Conservation (phyloP, 75 land plant genomes). For the Pinus taeda region DNA sequence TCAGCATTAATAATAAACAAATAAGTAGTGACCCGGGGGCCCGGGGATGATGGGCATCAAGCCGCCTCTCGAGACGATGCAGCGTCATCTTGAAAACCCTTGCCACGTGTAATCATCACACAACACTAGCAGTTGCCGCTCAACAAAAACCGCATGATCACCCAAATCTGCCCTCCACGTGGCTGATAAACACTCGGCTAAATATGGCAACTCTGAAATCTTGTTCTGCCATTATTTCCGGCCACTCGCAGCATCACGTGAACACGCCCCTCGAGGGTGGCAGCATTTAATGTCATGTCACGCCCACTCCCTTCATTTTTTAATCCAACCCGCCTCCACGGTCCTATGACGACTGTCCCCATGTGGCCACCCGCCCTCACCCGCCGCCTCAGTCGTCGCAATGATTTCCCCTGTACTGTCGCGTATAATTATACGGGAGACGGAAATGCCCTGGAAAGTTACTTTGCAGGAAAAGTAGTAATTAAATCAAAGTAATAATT, state of each 20-base stretch:
- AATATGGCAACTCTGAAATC: constrained; percentile 3
- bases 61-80: background rate
- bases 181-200: too few relatives aligned
- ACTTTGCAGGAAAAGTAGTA: too few relatives aligned
- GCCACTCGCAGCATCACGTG: background rate
- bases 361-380: background rate
- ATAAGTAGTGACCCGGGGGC: background rate
- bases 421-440: background rate
- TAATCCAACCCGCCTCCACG: background rate
- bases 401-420: background rate
- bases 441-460: background rate
- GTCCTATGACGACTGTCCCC: background rate
- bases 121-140: background rate
- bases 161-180: background rate
- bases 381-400: constrained; percentile 6
- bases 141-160: constrained; percentile 8
- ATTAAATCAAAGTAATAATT: background rate
- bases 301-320: background rate
- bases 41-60: background rate
- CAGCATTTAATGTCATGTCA: too few relatives aligned
- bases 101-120: background rate
- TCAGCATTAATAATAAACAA: background rate
- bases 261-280: constrained; percentile 2
- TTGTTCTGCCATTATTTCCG: background rate
- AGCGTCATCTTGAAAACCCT: background rate